Percentiles rank a stretch among this genome's conserved stretches.
Conservation (phyloP, 1,284 basidiomycete species). For the Phaffia rhodozyma region DNA sequence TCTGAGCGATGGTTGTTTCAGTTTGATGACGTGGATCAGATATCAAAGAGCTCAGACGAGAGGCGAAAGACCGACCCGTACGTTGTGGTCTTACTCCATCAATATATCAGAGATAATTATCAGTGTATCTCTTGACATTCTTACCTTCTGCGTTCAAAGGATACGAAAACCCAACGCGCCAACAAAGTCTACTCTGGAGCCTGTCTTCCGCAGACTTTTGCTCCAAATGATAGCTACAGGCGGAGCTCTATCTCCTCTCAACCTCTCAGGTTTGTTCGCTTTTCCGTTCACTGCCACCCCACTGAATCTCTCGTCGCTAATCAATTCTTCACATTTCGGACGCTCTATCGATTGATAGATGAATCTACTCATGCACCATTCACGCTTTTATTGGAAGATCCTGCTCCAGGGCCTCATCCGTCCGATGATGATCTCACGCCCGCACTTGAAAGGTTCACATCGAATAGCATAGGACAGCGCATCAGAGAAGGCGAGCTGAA, state of each 20-base stretch:
- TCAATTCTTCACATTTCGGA: not conserved
- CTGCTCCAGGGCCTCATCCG: not conserved
- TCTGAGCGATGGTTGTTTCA: conserved; percentile 6
- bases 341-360: too few species aligned
- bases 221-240: not conserved
- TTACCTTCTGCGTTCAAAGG: not conserved
- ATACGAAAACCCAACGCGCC: not conserved
- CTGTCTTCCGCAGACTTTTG: not conserved
- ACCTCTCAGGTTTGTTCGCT: not conserved
- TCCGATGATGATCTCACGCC: too few species aligned
- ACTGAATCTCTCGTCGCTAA: not conserved
- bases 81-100: not conserved
- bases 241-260: not conserved
- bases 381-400: conserved; percentile 1
- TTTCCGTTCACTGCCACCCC: not conserved
- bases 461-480: too few species aligned
- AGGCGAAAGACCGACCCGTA: not conserved
- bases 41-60: not conserved
- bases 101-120: not conserved
- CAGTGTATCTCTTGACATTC: not conserved
- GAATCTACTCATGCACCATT: not conserved
- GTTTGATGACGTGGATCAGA: not conserved
- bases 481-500: too few species aligned
- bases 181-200: not conserved
- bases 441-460: too few species aligned